Evolutionary conservation across 768 basidiomycete genomes (phyloP).

Genomic region (Hypholoma sublateritium): DNA sequence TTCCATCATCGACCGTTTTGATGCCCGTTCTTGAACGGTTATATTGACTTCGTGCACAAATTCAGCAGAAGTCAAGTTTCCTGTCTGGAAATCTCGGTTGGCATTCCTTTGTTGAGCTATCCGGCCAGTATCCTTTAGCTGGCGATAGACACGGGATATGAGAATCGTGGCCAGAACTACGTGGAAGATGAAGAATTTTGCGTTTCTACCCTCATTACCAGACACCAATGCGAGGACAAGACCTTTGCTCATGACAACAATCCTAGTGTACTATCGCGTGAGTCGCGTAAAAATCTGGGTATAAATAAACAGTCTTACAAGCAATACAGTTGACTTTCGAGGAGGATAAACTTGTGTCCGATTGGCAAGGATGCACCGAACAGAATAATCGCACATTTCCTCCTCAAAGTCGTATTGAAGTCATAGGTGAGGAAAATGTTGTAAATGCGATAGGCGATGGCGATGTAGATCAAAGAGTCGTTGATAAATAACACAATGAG

Average conservation of each 20-base stretch:
- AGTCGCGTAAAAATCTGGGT: neutral
- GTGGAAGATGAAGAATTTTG: conserved; percentile 1
- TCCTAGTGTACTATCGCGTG: neutral
- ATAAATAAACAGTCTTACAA: neutral
- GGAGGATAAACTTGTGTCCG: conserved; percentile 2
- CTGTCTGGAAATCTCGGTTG: neutral
- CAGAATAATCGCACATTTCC: neutral
- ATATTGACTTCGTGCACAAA: neutral
- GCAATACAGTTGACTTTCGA: conserved; percentile 8
- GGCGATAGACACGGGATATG: conserved; percentile 4
- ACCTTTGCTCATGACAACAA: conserved; percentile 2
- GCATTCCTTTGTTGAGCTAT: neutral
- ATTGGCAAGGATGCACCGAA: conserved; percentile 2
- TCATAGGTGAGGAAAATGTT: conserved; percentile 6
- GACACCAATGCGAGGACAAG: neutral
- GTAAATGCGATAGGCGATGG: conserved; percentile 9
- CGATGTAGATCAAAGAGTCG: conserved; percentile 8
- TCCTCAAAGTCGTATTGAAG: neutral
- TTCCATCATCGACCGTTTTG: neutral
- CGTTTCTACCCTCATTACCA: neutral
- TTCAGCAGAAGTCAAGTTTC: conserved; percentile 2
- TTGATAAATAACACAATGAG: neutral
- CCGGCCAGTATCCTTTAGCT: neutral
- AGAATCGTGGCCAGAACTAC: conserved; percentile 1
- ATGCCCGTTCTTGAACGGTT: neutral